A percentile compares a stretch with the other conserved stretches of the same genome.
Conservation (phyloP, 345 rosid species). For the Trapa bicornis region DNA sequence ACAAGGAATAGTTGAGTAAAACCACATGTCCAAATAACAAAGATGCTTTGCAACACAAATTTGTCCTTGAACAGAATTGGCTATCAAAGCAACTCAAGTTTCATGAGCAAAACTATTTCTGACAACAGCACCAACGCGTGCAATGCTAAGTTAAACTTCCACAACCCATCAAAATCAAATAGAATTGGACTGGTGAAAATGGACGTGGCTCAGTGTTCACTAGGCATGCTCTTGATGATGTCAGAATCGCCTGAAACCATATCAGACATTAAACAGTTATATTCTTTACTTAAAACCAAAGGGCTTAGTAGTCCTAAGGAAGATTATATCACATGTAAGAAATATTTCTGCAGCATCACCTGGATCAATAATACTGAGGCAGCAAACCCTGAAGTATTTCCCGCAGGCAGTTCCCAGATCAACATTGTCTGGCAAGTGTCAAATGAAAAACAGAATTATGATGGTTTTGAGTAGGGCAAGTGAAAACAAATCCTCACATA, state of each 20-base stretch:
- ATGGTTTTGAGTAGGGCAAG: too few relatives aligned
- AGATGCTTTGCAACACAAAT: neutral
- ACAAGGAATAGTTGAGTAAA: too few relatives aligned
- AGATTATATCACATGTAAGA: neutral
- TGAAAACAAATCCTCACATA: neutral
- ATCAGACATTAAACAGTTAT: neutral
- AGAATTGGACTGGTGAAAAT: neutral
- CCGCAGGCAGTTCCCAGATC: constrained; percentile 32
- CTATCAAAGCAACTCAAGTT: neutral
- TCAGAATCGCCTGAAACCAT: constrained; percentile 22
- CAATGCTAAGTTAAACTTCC: neutral
- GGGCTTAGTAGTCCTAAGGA: neutral
- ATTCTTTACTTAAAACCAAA: neutral
- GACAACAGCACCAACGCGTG: neutral
- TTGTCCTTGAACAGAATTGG: neutral
- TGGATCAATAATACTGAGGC: constrained; percentile 25
- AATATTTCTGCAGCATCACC: constrained; percentile 4
- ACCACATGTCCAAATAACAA: too few relatives aligned
- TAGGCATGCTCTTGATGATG: constrained; percentile 28
- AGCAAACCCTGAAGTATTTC: constrained; percentile 28
- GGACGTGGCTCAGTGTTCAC: constrained; percentile 11
- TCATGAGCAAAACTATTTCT: neutral
- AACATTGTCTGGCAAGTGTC: constrained; percentile 17
- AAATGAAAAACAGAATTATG: neutral
- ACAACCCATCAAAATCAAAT: neutral